Percentiles rank a stretch among this genome's conserved stretches.
These are phyloP conservation scores for Cladosporium sp. DNA, from an alignment of 2,329 filamentous ascomycete genomes.

Conservation along the genomic window DNA sequence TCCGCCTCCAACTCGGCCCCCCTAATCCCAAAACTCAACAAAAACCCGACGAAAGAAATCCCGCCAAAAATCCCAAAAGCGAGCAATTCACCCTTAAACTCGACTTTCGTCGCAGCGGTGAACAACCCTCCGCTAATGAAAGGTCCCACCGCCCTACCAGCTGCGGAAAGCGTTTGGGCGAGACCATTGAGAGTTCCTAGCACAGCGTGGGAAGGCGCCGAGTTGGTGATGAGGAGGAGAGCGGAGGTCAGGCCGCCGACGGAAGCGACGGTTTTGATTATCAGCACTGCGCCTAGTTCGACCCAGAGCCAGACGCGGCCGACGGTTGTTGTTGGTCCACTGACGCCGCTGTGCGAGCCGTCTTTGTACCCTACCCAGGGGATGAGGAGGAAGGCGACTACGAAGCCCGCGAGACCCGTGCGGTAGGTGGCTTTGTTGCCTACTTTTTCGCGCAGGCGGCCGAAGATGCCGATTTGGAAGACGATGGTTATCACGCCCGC, in stretches of 20 bases:
- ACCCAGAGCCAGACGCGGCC: conserved; percentile 69
- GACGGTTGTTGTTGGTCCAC: conserved; percentile 47
- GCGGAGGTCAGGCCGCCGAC: conserved; percentile 88
- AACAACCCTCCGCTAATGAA: conserved; percentile 86
- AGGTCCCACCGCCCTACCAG: conserved; percentile 80
- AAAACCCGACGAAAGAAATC: conserved; percentile 73
- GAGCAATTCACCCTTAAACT: conserved; percentile 75
- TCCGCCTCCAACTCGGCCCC: conserved; percentile 56
- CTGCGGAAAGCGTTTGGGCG: conserved; percentile 87
- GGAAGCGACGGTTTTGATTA: conserved; percentile 84
- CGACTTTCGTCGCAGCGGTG: conserved; percentile 66
- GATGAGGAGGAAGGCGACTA: conserved; percentile 78
- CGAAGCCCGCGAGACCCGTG: conserved; percentile 70
- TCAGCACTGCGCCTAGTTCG: conserved; percentile 73
- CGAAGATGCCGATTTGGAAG: conserved; percentile 85
- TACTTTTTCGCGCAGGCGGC: conserved; percentile 67
- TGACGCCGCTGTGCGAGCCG: conserved; percentile 40
- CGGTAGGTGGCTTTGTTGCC: conserved; percentile 86
- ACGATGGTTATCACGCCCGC: conserved; percentile 80
- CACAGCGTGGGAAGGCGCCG: conserved; percentile 76
- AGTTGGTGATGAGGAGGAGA: conserved; percentile 88
- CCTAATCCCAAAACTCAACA: conserved; percentile 72
- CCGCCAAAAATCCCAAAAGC: conserved; percentile 86
- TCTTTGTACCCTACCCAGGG: conserved; percentile 81
- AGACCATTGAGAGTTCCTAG: conserved; percentile 89